These are phyloP conservation scores for Yarrowia divulgata DNA, from an alignment of 805 yeast genomes.

Conservation along the genomic window DNA sequence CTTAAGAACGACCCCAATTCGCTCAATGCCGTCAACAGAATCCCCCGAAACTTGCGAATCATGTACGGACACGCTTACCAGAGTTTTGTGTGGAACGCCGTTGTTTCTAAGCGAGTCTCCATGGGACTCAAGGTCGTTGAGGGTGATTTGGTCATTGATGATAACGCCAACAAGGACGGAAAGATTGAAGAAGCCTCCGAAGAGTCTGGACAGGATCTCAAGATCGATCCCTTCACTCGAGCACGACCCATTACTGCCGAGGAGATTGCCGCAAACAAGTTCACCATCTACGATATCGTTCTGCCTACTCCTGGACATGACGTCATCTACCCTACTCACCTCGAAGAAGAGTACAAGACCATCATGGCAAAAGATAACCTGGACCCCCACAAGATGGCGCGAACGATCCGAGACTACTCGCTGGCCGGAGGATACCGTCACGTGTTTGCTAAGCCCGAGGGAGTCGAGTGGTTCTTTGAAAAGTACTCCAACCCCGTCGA, in stretches of 20 bases:
- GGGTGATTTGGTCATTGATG: constrained; percentile 78
- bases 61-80: constrained; percentile 99
- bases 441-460: constrained; percentile 69
- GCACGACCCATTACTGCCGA: constrained; percentile 79
- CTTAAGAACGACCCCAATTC: constrained; percentile 63
- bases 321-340: constrained; percentile 70
- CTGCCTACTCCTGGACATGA: constrained; percentile 98
- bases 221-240: constrained; percentile 61
- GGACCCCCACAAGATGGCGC: constrained; percentile 83
- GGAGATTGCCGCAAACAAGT: constrained; percentile 66
- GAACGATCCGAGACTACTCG: constrained; percentile 87
- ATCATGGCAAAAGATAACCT: constrained; percentile 80
- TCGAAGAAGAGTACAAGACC: constrained; percentile 61
- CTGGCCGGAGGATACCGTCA: constrained; percentile 88
- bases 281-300: constrained; percentile 80
- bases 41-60: constrained; percentile 88
- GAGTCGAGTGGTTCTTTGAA: constrained; percentile 67
- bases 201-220: constrained; percentile 70
- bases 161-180: constrained; percentile 46
- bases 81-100: constrained; percentile 92
- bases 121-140: constrained; percentile 73
- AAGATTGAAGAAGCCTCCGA: constrained; percentile 51
- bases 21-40: constrained; percentile 81
- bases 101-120: constrained; percentile 77
- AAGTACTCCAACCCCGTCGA: constrained; percentile 70